phyloP scores from a whole-genome alignment of 495 filamentous ascomycete species.

The Thozetella sp. region DNA sequence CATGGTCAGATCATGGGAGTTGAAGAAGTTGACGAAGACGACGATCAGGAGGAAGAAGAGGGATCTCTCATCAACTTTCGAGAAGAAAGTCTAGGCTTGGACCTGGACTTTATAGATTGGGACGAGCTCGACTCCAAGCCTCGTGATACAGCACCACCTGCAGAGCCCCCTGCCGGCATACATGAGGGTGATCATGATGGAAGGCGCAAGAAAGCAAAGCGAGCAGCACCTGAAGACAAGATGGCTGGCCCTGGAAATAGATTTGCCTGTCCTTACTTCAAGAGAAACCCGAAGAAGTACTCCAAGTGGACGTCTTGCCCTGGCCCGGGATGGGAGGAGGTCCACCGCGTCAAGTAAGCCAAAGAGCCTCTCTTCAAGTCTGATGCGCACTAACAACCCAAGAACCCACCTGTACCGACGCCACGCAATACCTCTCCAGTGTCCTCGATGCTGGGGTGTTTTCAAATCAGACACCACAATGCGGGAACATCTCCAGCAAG shows the following conservation, averaged over 20 bases:
- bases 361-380: not conserved
- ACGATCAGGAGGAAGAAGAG: not conserved
- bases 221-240: not conserved
- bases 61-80: not conserved
- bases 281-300: slow-evolving; percentile 14
- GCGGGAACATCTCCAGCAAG: slow-evolving; percentile 19
- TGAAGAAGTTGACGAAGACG: not conserved
- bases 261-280: slow-evolving; percentile 21
- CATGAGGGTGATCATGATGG: not conserved
- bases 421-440: slow-evolving; percentile 24
- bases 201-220: not conserved
- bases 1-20: not conserved
- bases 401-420: slow-evolving; percentile 30
- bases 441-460: slow-evolving; percentile 25
- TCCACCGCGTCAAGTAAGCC: slow-evolving; percentile 30
- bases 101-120: too few species aligned
- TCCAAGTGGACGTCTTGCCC: slow-evolving; percentile 11
- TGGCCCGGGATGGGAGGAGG: slow-evolving; percentile 4
- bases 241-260: not conserved
- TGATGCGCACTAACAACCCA: not conserved
- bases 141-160: too few species aligned
- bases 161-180: not conserved
- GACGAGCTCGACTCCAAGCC: too few species aligned
- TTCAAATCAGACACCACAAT: slow-evolving; percentile 20
- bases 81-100: not conserved